These are phyloP conservation scores for Anaeramoeba ignava DNA, from an alignment of 78 protist genomes.

Conservation along the genomic window DNA sequence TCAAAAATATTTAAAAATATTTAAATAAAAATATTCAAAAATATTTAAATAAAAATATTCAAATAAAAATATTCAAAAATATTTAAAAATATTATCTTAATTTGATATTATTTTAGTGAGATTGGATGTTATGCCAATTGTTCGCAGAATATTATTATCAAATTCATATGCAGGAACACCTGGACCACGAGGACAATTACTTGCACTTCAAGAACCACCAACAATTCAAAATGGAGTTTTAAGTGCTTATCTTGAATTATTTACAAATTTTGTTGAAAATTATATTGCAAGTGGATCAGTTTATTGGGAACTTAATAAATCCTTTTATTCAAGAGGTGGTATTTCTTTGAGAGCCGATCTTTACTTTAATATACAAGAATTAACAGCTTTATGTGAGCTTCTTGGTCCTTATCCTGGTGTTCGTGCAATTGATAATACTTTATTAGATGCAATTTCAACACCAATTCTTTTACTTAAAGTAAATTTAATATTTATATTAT, in stretches of 20 bases:
- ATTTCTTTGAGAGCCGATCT: not conserved
- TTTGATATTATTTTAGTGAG: too few relatives aligned
- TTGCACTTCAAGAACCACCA: not conserved
- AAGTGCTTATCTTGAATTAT: not conserved
- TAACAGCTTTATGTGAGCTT: not conserved
- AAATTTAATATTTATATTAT: too few relatives aligned
- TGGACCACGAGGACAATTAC: not conserved
- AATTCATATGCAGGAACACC: not conserved
- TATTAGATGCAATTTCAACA: not conserved
- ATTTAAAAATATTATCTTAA: too few relatives aligned
- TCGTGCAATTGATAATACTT: not conserved
- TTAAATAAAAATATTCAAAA: too few relatives aligned
- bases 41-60: too few relatives aligned
- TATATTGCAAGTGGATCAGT: not conserved
- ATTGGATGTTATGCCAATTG: too few relatives aligned
- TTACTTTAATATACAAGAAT: not conserved
- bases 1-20: too few relatives aligned
- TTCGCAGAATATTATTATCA: too few relatives aligned
- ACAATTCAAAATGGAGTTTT: not conserved
- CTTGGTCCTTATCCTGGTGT: not conserved
- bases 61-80: too few relatives aligned
- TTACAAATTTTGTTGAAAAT: not conserved
- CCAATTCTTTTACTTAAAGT: not conserved
- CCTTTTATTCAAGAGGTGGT: not conserved
- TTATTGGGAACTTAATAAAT: not conserved